A percentile compares a stretch with the other conserved stretches of the same genome.
Conservation (phyloP, 768 basidiomycete species). For the Mycena albidolilacea region DNA sequence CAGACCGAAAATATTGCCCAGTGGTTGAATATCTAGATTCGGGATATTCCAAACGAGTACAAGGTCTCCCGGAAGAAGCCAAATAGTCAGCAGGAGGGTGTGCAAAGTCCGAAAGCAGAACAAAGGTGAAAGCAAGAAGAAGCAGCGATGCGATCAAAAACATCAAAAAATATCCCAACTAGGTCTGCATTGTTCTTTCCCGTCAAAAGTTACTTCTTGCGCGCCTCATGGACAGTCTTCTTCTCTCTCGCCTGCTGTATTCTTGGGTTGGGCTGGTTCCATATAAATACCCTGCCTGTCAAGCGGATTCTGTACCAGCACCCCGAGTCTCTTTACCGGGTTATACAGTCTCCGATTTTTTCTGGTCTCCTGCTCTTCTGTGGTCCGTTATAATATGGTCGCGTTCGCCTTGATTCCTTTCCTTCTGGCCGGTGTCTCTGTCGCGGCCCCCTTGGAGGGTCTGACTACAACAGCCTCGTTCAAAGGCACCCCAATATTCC, state of each 20-base stretch:
- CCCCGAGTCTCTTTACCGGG: slow-evolving; percentile 5
- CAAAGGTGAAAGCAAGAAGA: neutral
- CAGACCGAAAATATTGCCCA: neutral
- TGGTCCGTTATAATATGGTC: slow-evolving; percentile 32
- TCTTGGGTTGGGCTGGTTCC: slow-evolving; percentile 29
- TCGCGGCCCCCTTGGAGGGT: slow-evolving; percentile 40
- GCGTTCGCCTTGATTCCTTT: slow-evolving; percentile 43
- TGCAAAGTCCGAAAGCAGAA: slow-evolving; percentile 20
- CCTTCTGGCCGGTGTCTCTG: slow-evolving; percentile 57
- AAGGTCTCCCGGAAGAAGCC: slow-evolving; percentile 11
- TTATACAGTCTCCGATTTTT: slow-evolving; percentile 17
- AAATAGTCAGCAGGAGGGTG: slow-evolving; percentile 8
- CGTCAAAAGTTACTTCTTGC: slow-evolving; percentile 16
- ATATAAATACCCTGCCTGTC: slow-evolving; percentile 25
- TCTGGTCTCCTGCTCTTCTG: slow-evolving; percentile 16
- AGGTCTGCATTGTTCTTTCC: slow-evolving; percentile 27
- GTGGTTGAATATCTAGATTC: neutral
- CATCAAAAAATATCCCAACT: slow-evolving; percentile 8
- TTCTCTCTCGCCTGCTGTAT: slow-evolving; percentile 16
- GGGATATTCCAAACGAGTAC: slow-evolving; percentile 15
- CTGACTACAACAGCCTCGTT: slow-evolving; percentile 32
- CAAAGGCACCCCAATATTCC: slow-evolving; percentile 48
- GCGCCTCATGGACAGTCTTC: slow-evolving; percentile 32
- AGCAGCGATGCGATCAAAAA: neutral
- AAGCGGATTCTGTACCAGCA: slow-evolving; percentile 19